Percentiles rank a stretch among this genome's conserved stretches.
Evolutionary conservation across 257 asterid species (phyloP).

Genomic region (Rhazya stricta): DNA sequence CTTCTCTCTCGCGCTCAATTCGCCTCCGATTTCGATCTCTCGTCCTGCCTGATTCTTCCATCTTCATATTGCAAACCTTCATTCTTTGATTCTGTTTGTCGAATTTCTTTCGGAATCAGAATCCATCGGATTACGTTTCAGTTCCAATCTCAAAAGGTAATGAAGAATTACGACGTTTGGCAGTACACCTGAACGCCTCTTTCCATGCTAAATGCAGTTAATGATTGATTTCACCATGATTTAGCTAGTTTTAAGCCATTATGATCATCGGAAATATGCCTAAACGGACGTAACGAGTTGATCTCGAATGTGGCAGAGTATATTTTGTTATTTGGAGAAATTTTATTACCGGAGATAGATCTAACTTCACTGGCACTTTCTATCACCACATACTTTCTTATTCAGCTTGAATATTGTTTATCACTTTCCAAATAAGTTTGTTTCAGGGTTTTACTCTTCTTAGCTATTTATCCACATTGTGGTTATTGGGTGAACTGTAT

Average conservation of each 20-base stretch:
- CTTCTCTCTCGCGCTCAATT: constrained; percentile 8
- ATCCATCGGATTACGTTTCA: neutral
- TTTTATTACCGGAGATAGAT: constrained; percentile 7
- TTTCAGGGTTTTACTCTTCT: neutral
- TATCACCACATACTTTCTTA: neutral
- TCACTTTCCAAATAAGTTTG: neutral
- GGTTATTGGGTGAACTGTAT: constrained; percentile 1
- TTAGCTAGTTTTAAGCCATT: neutral
- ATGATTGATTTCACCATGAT: neutral
- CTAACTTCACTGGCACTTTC: constrained; percentile 8
- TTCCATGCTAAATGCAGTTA: neutral
- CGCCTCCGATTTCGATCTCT: constrained; percentile 17
- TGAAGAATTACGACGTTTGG: neutral
- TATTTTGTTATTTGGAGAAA: neutral
- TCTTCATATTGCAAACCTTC: neutral
- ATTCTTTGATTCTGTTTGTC: constrained; percentile 3
- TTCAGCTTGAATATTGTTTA: neutral
- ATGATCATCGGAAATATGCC: neutral
- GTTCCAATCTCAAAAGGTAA: constrained; percentile 15
- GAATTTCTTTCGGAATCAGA: constrained; percentile 6
- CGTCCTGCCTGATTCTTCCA: constrained; percentile 6
- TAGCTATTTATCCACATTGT: neutral
- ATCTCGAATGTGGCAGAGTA: neutral
- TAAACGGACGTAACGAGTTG: constrained; percentile 5
- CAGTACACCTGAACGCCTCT: neutral